phyloP scores from a whole-genome alignment of 2,329 filamentous ascomycete species.

The Colletotrichum paranaense region DNA sequence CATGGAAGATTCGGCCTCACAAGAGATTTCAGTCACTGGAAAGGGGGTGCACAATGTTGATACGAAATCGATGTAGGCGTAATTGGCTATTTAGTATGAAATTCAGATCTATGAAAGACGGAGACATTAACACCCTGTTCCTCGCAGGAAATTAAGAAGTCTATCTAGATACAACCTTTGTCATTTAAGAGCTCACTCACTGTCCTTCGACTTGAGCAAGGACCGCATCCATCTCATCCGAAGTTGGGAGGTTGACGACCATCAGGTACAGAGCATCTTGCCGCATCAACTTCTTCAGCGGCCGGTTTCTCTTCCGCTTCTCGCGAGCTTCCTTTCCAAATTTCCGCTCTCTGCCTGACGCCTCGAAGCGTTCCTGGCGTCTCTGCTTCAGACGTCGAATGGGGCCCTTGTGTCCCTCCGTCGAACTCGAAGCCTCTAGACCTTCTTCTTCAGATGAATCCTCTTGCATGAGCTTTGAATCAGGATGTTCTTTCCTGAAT shows the following conservation, averaged over 20 bases:
- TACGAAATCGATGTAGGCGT: not conserved
- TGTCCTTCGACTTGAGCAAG: not conserved
- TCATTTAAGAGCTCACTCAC: not conserved
- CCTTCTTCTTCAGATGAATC: not conserved
- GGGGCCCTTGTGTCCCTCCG: not conserved
- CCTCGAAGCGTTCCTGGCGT: not conserved
- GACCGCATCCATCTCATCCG: not conserved
- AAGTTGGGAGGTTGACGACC: constrained; percentile 6
- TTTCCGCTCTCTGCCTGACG: not conserved
- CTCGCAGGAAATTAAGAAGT: not conserved
- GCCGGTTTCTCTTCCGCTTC: constrained; percentile 3
- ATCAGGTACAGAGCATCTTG: constrained; percentile 8
- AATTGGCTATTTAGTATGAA: not conserved
- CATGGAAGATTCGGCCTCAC: not conserved
- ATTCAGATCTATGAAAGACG: not conserved
- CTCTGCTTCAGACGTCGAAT: not conserved
- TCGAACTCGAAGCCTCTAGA: not conserved
- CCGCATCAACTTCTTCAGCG: constrained; percentile 6
- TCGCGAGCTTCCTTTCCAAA: constrained; percentile 1
- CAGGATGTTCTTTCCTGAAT: not conserved
- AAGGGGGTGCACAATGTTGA: not conserved
- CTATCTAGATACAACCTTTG: not conserved
- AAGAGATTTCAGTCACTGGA: not conserved
- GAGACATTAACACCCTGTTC: not conserved
- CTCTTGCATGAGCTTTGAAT: not conserved